These are phyloP conservation scores for Ehretia macrophylla DNA, from an alignment of 257 asterid genomes.

Conservation along the genomic window DNA sequence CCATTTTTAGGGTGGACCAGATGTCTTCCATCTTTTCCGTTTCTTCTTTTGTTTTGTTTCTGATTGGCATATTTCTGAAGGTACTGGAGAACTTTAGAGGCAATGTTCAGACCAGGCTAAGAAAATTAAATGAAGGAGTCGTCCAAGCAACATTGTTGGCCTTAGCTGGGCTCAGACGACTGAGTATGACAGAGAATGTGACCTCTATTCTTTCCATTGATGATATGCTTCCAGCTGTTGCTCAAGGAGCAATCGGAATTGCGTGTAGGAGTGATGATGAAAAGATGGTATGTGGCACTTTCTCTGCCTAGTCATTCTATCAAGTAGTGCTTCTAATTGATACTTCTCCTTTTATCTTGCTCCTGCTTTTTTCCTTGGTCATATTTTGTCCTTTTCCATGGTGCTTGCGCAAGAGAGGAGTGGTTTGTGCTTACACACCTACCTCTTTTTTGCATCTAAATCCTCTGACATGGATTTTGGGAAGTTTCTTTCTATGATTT, in stretches of 20 bases:
- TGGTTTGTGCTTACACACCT: no score
- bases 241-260: conserved; percentile 96
- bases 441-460: no score
- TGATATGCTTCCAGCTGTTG: conserved; percentile 99
- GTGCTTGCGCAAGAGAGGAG: no score
- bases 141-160: conserved; percentile 94
- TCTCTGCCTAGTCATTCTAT: not conserved
- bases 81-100: conserved; percentile 93
- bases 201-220: conserved; percentile 72
- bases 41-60: no score
- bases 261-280: conserved; percentile 84
- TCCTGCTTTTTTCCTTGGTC: not conserved
- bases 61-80: conserved; percentile 21
- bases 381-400: no score
- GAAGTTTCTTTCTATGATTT: no score
- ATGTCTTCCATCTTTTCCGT: no score
- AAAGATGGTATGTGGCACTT: conserved; percentile 52
- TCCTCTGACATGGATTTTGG: no score
- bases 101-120: conserved; percentile 88
- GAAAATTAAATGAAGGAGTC: conserved; percentile 80
- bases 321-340: not conserved
- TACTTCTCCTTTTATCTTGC: not conserved
- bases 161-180: conserved; percentile 87
- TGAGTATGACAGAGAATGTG: conserved; percentile 76
- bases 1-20: no score